phyloP scores from a whole-genome alignment of 768 basidiomycete species.

The Rhizopogon vinicolor region DNA sequence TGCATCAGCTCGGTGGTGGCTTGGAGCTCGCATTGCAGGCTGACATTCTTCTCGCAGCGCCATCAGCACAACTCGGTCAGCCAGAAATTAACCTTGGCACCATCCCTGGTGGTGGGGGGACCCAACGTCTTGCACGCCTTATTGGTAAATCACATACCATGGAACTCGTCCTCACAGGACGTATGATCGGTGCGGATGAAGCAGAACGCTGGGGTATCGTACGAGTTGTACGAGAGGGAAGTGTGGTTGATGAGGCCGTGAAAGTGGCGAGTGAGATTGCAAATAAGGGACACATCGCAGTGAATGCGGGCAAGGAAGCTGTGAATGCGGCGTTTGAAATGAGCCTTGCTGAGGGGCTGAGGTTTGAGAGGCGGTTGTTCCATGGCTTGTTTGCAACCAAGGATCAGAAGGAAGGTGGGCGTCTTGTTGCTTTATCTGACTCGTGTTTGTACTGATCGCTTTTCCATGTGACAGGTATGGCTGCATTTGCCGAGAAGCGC shows the following conservation, averaged over 20 bases:
- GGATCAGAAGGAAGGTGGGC: conserved; percentile 91
- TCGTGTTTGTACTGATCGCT: conserved; percentile 2
- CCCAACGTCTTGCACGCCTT: conserved; percentile 80
- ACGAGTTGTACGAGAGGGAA: conserved; percentile 69
- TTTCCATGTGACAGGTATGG: conserved; percentile 63
- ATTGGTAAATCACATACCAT: conserved; percentile 93
- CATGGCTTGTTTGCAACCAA: conserved; percentile 88
- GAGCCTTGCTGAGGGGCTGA: conserved; percentile 74
- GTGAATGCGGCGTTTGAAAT: conserved; percentile 92
- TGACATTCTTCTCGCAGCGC: conserved; percentile 90
- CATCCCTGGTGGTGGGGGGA: conserved; percentile 93
- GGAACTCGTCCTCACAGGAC: conserved; percentile 91
- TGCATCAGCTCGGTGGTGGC: conserved; percentile 83
- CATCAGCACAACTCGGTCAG: conserved; percentile 89
- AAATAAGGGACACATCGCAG: conserved; percentile 76
- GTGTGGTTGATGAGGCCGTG: conserved; percentile 86
- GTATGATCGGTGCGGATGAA: conserved; percentile 73
- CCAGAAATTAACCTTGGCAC: conserved; percentile 95
- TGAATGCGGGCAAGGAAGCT: conserved; percentile 88
- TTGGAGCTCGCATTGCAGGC: conserved; percentile 96
- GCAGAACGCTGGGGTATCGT: conserved; percentile 88
- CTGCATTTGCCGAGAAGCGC: conserved; percentile 91
- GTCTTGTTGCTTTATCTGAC: not conserved
- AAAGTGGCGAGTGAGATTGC: conserved; percentile 75
- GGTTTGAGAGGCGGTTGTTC: conserved; percentile 87